phyloP scores from a whole-genome alignment of 208 protist species.

The Leishmania guyanensis region DNA sequence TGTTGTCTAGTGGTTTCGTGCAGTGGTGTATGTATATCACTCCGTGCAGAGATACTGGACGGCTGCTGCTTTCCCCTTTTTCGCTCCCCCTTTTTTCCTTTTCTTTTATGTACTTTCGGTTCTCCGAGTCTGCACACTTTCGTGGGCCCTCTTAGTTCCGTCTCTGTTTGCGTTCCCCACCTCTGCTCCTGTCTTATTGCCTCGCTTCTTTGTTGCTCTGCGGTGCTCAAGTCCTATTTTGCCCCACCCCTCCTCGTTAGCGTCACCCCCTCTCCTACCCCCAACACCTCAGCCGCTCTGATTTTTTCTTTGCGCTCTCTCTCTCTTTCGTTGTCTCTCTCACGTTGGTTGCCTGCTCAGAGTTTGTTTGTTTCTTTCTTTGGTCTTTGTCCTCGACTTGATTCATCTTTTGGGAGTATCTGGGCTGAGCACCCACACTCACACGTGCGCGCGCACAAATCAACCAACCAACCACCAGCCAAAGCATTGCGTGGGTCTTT shows the following conservation, averaged over 20 bases:
- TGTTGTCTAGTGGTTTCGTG: background rate
- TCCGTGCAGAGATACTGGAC: background rate
- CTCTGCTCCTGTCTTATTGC: constrained; percentile 7
- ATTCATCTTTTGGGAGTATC: background rate
- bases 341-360: background rate
- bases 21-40: background rate
- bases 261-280: background rate
- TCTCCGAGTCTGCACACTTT: background rate
- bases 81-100: background rate
- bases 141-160: background rate
- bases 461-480: background rate
- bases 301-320: background rate
- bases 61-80: background rate
- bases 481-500: background rate
- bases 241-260: too few species aligned
- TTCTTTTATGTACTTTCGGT: background rate
- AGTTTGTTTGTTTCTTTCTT: constrained; percentile 17
- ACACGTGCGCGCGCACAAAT: background rate
- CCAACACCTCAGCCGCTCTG: background rate
- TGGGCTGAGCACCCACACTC: too few species aligned
- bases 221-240: background rate
- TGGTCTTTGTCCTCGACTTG: constrained; percentile 5
- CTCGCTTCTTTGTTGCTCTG: constrained; percentile 17
- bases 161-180: background rate
- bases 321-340: background rate